Evolutionary conservation across 305 asterid species (phyloP).

Genomic region (Rubia peregrina): DNA sequence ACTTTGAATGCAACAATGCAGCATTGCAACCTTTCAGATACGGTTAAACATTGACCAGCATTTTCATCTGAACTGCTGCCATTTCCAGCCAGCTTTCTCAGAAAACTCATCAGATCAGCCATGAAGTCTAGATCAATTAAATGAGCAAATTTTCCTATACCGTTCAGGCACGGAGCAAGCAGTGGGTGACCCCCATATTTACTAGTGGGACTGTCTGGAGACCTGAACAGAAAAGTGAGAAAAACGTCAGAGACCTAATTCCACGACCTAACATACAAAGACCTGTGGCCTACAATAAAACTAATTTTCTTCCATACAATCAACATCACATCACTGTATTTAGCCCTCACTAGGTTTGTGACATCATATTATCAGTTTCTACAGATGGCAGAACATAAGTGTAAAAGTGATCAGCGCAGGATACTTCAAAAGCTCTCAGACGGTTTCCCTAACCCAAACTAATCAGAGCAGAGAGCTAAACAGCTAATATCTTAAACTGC

Average conservation of each 20-base stretch:
- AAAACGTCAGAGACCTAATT: not conserved
- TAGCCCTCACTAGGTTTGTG: not conserved
- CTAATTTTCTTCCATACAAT: not conserved
- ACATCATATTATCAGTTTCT: not conserved
- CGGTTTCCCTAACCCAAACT: not conserved
- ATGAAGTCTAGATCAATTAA: constrained; percentile 84
- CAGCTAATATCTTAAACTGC: not conserved
- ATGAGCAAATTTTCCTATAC: constrained; percentile 84
- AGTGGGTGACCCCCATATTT: constrained; percentile 59
- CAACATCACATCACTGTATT: not conserved
- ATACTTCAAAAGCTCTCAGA: not conserved
- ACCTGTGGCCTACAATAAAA: not conserved
- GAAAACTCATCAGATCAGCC: constrained; percentile 79
- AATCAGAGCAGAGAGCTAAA: not conserved
- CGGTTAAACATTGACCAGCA: constrained; percentile 43
- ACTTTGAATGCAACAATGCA: constrained; percentile 92
- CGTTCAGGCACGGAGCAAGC: constrained; percentile 79
- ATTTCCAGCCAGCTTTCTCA: constrained; percentile 75
- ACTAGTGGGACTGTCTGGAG: constrained; percentile 36
- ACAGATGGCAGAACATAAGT: not conserved
- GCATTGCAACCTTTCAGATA: constrained; percentile 74
- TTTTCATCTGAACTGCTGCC: constrained; percentile 39
- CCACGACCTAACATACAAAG: not conserved
- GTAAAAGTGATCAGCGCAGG: not conserved
- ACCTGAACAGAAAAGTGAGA: constrained; percentile 29